Conservation (phyloP, 2,329 filamentous ascomycete species). For the Coleophoma crateriformis region DNA sequence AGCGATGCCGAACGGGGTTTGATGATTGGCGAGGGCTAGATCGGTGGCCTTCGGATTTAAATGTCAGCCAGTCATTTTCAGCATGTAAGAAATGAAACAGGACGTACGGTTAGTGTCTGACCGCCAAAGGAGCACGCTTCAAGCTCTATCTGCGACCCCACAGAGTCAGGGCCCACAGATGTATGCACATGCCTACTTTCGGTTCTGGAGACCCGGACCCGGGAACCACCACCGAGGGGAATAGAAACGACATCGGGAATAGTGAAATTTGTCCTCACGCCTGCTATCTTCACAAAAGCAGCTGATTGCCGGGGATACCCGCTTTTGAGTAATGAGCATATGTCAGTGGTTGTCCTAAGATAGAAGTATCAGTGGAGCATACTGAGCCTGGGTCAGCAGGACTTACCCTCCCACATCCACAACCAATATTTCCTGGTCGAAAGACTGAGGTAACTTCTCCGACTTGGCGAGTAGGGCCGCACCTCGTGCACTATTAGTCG, state of each 20-base stretch:
- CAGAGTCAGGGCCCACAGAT: conserved; percentile 50
- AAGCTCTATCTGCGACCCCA: conserved; percentile 43
- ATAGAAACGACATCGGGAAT: conserved; percentile 51
- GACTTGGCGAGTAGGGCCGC: conserved; percentile 48
- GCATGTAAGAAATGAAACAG: conserved; percentile 10
- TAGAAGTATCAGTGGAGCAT: too few species aligned
- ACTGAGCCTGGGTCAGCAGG: not conserved
- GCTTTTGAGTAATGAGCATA: conserved; percentile 49
- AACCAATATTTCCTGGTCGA: conserved; percentile 26
- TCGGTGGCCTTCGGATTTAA: conserved; percentile 16
- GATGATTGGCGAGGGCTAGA: conserved; percentile 9
- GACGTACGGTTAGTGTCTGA: conserved; percentile 41
- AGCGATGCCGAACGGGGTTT: conserved; percentile 6
- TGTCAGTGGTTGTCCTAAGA: conserved; percentile 50
- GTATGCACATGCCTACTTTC: conserved; percentile 36
- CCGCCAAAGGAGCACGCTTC: conserved; percentile 49
- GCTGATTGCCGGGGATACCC: conserved; percentile 56
- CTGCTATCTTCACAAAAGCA: conserved; percentile 51
- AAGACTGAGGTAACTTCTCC: conserved; percentile 6
- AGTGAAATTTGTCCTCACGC: conserved; percentile 53
- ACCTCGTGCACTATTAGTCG: conserved; percentile 59
- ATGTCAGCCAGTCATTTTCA: conserved; percentile 17
- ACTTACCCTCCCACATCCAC: conserved; percentile 48
- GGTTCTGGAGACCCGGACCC: conserved; percentile 24
- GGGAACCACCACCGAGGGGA: conserved; percentile 49